A percentile compares a stretch with the other conserved stretches of the same genome.
Conservation (phyloP, 2,329 filamentous ascomycete species). For the Fusarium falciforme region DNA sequence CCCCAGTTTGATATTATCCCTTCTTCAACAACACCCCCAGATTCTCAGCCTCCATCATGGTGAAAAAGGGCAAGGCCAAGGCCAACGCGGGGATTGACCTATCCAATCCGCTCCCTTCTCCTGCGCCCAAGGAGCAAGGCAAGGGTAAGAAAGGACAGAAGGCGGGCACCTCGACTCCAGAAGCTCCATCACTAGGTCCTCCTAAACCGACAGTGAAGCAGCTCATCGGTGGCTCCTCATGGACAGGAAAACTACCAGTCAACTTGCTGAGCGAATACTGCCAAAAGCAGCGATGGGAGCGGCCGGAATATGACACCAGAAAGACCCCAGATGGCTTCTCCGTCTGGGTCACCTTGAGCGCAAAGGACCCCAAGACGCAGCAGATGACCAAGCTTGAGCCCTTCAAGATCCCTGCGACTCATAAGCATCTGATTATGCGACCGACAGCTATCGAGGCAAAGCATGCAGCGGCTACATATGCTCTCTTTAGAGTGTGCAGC, state of each 20-base stretch:
- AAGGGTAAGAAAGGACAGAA: slow-evolving; percentile 57
- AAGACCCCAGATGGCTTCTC: slow-evolving; percentile 80
- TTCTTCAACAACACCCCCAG: slow-evolving; percentile 13
- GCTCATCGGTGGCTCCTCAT: slow-evolving; percentile 92
- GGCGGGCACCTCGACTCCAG: slow-evolving; percentile 43
- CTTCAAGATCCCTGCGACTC: slow-evolving; percentile 81
- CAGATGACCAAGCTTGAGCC: slow-evolving; percentile 80
- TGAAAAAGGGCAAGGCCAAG: slow-evolving; percentile 66
- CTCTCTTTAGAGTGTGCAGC: slow-evolving; percentile 89
- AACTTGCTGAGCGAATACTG: slow-evolving; percentile 95
- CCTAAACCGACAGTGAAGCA: slow-evolving; percentile 77
- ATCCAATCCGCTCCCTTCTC: slow-evolving; percentile 49
- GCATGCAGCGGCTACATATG: slow-evolving; percentile 93
- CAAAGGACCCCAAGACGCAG: slow-evolving; percentile 83
- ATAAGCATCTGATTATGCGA: slow-evolving; percentile 80
- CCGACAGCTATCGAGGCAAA: slow-evolving; percentile 88
- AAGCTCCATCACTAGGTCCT: slow-evolving; percentile 54
- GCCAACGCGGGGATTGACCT: slow-evolving; percentile 42
- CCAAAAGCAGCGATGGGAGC: slow-evolving; percentile 95
- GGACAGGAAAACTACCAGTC: slow-evolving; percentile 96
- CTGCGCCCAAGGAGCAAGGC: slow-evolving; percentile 55
- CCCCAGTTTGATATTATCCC: slow-evolving; percentile 15
- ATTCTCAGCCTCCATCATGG: slow-evolving; percentile 51
- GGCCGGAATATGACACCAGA: slow-evolving; percentile 87
- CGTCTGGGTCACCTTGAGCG: slow-evolving; percentile 82